Evolutionary conservation across 345 rosid species (phyloP).

Genomic region (Sisymbrium altissimum): DNA sequence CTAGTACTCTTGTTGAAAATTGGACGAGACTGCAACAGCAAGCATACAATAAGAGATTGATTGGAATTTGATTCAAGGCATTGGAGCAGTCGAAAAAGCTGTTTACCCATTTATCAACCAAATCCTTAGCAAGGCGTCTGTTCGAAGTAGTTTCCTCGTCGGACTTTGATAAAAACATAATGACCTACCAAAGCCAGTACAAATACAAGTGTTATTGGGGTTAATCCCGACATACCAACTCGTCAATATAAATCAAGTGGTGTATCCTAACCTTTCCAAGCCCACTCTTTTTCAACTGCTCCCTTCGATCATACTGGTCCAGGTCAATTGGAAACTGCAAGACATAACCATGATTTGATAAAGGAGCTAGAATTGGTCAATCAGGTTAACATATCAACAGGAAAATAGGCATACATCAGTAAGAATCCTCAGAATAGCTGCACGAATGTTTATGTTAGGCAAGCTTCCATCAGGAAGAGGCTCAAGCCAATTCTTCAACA

Average conservation of each 20-base stretch:
- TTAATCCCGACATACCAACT: neutral
- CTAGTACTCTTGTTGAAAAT: slow-evolving; percentile 97
- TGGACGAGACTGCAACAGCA: slow-evolving; percentile 79
- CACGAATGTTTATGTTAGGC: slow-evolving; percentile 92
- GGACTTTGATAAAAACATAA: slow-evolving; percentile 94
- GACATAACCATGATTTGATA: slow-evolving; percentile 10
- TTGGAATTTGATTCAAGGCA: neutral
- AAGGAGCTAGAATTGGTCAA: slow-evolving; percentile 9
- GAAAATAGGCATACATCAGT: slow-evolving; percentile 55
- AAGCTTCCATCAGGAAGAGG: slow-evolving; percentile 99
- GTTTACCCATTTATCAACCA: slow-evolving; percentile 97
- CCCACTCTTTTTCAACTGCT: slow-evolving; percentile 91
- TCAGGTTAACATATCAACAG: neutral
- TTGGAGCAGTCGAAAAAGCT: neutral
- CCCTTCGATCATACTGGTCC: slow-evolving; percentile 92
- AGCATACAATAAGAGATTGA: slow-evolving; percentile 8
- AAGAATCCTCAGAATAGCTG: slow-evolving; percentile 73
- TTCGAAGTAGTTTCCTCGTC: slow-evolving; percentile 95
- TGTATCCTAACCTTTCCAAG: slow-evolving; percentile 77
- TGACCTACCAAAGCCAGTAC: slow-evolving; percentile 53
- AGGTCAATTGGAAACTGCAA: slow-evolving; percentile 87
- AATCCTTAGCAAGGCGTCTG: slow-evolving; percentile 91
- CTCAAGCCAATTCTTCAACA: slow-evolving; percentile 94
- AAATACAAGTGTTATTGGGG: neutral
- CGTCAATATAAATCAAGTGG: neutral